phyloP scores from a whole-genome alignment of 345 rosid species.

The Raphanus sativus region DNA sequence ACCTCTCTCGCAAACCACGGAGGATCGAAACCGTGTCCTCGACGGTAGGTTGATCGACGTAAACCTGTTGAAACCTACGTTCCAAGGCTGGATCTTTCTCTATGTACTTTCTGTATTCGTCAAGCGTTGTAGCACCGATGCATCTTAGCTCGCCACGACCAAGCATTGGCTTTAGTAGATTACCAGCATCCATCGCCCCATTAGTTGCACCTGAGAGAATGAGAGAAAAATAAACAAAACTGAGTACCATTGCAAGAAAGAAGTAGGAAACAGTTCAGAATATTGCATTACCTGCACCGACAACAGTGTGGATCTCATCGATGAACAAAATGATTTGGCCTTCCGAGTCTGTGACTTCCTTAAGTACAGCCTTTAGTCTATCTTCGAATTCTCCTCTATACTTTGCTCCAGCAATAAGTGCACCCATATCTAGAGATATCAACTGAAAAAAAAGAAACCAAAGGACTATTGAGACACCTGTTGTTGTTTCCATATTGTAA shows the following conservation, averaged over 20 bases:
- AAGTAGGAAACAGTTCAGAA: not conserved
- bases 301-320: constrained; percentile 99
- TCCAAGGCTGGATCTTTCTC: constrained; percentile 99
- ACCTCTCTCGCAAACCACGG: constrained; percentile 95
- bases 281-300: constrained; percentile 83
- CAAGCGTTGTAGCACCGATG: constrained; percentile 96
- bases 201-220: constrained; percentile 83
- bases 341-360: constrained; percentile 94
- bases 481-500: not conserved
- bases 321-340: constrained; percentile 91
- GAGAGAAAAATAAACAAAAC: not conserved
- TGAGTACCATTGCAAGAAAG: not conserved
- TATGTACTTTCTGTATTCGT: constrained; percentile 92
- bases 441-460: constrained; percentile 49
- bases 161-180: constrained; percentile 97
- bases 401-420: constrained; percentile 98
- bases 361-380: constrained; percentile 94
- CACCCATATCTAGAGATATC: constrained; percentile 98
- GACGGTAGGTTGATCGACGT: constrained; percentile 94
- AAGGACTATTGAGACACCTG: not conserved
- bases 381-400: constrained; percentile 98
- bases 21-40: constrained; percentile 91
- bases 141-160: constrained; percentile 97
- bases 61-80: constrained; percentile 98
- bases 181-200: constrained; percentile 99